Percentiles rank a stretch among this genome's conserved stretches.
Conservation (phyloP, 2,329 filamentous ascomycete species). For the Dryadomyces sulphureus region DNA sequence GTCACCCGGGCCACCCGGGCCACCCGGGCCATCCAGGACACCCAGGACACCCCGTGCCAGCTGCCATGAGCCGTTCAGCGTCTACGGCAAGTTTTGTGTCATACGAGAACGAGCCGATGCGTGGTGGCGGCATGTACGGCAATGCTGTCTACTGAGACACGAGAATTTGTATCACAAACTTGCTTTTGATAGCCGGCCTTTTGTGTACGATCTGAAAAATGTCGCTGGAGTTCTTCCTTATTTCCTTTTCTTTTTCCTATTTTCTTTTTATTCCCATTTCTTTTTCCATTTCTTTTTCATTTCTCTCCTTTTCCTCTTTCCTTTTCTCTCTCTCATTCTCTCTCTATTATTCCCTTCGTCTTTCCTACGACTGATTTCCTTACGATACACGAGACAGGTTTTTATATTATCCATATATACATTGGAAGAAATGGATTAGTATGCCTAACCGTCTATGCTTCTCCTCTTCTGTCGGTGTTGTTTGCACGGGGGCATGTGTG, state of each 20-base stretch:
- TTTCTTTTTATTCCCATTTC: neutral
- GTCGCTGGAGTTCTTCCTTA: neutral
- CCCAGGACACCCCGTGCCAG: neutral
- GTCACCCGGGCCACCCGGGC: neutral
- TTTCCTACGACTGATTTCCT: neutral
- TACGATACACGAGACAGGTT: neutral
- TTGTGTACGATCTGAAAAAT: neutral
- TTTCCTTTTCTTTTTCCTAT: neutral
- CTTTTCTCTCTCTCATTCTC: neutral
- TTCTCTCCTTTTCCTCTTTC: neutral
- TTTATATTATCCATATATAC: neutral
- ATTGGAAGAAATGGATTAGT: neutral
- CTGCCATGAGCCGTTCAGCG: neutral
- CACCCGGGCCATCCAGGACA: neutral
- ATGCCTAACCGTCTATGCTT: neutral
- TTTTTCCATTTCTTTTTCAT: neutral
- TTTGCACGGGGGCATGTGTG: no score
- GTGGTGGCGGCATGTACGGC: neutral
- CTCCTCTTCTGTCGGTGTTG: neutral
- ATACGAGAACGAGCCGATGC: neutral
- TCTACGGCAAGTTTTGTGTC: neutral
- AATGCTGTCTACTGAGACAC: conserved; percentile 3
- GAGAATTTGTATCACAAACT: neutral
- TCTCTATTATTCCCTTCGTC: neutral
- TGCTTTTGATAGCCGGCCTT: neutral